Evolutionary conservation across 805 yeast genomes (phyloP).

Genomic region (Wickerhamiella siamensis): DNA sequence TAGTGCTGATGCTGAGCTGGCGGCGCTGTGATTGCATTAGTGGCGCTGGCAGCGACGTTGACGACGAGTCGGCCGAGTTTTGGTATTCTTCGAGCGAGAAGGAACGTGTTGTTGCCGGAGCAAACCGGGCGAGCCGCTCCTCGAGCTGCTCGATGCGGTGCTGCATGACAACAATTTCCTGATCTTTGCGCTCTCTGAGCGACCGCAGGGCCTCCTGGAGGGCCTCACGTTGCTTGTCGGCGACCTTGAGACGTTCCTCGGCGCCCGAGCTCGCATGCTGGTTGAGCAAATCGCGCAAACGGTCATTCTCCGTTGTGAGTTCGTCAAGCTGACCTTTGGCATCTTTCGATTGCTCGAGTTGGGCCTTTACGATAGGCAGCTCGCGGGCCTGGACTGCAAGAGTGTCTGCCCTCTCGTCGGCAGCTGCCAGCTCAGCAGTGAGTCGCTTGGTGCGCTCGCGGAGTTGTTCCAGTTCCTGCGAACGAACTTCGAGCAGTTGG

Average conservation of each 20-base stretch:
- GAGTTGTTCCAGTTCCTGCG: constrained; percentile 19
- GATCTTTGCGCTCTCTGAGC: constrained; percentile 27
- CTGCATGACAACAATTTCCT: constrained; percentile 22
- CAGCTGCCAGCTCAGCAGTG: constrained; percentile 14
- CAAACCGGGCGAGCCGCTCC: constrained; percentile 15
- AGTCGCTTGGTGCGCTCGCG: constrained; percentile 17
- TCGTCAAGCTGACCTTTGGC: constrained; percentile 20
- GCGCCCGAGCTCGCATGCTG: constrained; percentile 22
- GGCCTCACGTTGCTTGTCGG: constrained; percentile 27
- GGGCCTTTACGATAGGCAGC: constrained; percentile 1
- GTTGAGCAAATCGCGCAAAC: constrained; percentile 21
- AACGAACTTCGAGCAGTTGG: constrained; percentile 20
- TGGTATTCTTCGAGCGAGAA: background rate
- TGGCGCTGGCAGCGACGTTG: background rate
- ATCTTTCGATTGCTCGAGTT: background rate
- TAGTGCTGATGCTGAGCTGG: constrained; percentile 1
- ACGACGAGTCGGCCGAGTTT: background rate
- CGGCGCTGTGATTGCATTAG: background rate
- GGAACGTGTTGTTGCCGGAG: background rate
- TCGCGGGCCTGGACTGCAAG: constrained; percentile 1
- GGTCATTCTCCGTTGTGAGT: constrained; percentile 23
- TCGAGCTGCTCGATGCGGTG: constrained; percentile 22
- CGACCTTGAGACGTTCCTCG: constrained; percentile 23
- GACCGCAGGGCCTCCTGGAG: constrained; percentile 29
- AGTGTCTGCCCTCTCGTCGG: background rate